Base-by-base conservation (phyloP, 2,329 filamentous ascomycete species). In the Phialemonium atrogriseum region DNA sequence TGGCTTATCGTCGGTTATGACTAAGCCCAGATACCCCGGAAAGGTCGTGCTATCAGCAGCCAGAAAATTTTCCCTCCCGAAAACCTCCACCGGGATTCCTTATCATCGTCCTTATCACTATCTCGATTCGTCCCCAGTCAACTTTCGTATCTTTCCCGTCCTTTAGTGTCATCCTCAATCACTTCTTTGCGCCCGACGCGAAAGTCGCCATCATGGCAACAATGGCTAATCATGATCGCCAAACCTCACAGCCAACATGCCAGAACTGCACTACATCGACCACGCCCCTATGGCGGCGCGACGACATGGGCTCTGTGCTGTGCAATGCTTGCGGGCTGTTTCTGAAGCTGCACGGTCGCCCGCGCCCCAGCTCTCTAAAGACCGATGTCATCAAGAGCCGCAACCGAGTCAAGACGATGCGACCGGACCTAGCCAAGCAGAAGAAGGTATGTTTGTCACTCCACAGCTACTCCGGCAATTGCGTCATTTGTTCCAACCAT, bases 341-440 rank as follows among this genome's bases (percentile, higher is more conserved):
- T 60, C 73, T 96, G 50, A 98, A 98, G 71, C 73, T 98, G 46
- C 91, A 98, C 56, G 88, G 88, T 42, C 83, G 88, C 16, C 78
- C 91, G 38, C 80, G 91, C 35, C 91, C 91, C 46, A 95, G 94
- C 56, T 94, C 85, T 48, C 73, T 98, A 49, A 98, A 98, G 71
- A 96, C 91, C 29, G 91, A 98, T 67, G 89, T 96, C 46, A 98
- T 98, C 66, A 98, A 98, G 70, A 95, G 88, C 66, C 86, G 91
- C 51, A 98, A 98, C 62, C 80, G 91, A 43, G 89, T 96, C 47
- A 96, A 96, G 70, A 91, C 87, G 17, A 74, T 77, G 58, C 73
- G 75, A 33, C 76, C 83, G 7, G 84, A 88, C 49, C 74, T 84
- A 41, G 77, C 80, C 27, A 83, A 85, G 50, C 88, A 80, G 59